Evolutionary conservation across 2,329 filamentous ascomycete genomes (phyloP), one percentile per base, ranked within the genome.

Genomic region (Sporothrix euskadiensis): DNA sequence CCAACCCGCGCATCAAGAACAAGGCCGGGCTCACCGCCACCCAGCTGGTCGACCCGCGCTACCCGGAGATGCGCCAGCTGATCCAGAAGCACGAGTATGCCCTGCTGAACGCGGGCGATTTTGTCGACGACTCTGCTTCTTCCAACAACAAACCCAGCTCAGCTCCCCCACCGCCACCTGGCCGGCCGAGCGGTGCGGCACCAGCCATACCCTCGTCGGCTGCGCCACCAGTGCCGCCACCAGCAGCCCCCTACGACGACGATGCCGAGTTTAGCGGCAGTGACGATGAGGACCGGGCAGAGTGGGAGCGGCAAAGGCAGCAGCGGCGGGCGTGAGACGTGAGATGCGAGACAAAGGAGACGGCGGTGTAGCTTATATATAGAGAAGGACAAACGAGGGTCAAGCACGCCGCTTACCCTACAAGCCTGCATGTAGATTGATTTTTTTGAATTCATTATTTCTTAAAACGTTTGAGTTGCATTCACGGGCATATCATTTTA

Each of bases 31-130:
- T 94, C 74, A 92, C 90, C 69, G 87, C 93, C 39, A 80, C 87
- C 71, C 90, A 94, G 81, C 87, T 95, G 75, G 90, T 91, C 72
- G 92, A 95, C 81, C 92, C 92, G 19, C 80, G 86, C 66, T 93
- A 94, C 81, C 79, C 80, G 32, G 87, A 85, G 71, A 83, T 94
- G 71, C 84, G 86, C 76, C 85, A 87, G 61, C 82, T 91, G 73
- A 87, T 95, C 78, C 86, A 90, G 81, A 89, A 89, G 82, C 91
- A 92, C 75, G 91, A 94, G 83, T 92, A 92, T 79, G 85, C 88
- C 7, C 80, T 81, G 76, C 83, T 88, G 72, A 89, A 90, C 76
- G 83, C 83, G 2, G 88, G 87, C 41, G 89, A 90, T 76, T 89
- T 89, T 74, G 84, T 89, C 49, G 80, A 79, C 54, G 57, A 68